These are phyloP conservation scores for Dactylellina haptotyla DNA, from an alignment of 2,329 filamentous ascomycete genomes.

Conservation along the genomic window DNA sequence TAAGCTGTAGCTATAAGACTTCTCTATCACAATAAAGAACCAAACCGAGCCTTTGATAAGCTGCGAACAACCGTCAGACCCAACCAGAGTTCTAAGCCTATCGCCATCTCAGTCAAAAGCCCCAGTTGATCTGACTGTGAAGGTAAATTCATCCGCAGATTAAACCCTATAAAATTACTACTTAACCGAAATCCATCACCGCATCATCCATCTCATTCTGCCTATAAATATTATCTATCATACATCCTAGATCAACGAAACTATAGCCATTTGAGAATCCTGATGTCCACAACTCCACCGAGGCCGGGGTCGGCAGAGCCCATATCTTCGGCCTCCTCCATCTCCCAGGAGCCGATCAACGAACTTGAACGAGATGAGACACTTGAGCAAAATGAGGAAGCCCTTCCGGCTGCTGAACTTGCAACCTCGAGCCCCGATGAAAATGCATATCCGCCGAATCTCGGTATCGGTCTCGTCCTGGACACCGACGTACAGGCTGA, in stretches of 20 bases:
- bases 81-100: slow-evolving; percentile 29
- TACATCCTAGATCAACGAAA: slow-evolving; percentile 7
- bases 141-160: slow-evolving; percentile 30
- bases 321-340: slow-evolving; percentile 42
- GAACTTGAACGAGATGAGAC: slow-evolving; percentile 30
- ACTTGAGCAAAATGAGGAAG: slow-evolving; percentile 18
- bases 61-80: slow-evolving; percentile 13
- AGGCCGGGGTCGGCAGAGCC: slow-evolving; percentile 48
- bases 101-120: neutral
- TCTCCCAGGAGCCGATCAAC: slow-evolving; percentile 17
- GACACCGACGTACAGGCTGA: slow-evolving; percentile 31
- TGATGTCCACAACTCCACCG: slow-evolving; percentile 49
- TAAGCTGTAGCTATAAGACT: slow-evolving; percentile 46
- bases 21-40: slow-evolving; percentile 39
- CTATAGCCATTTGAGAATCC: slow-evolving; percentile 34
- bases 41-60: slow-evolving; percentile 39
- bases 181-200: neutral
- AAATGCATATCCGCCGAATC: slow-evolving; percentile 30
- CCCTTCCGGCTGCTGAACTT: neutral
- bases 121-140: slow-evolving; percentile 35
- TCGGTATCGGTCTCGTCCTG: slow-evolving; percentile 31
- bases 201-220: slow-evolving; percentile 3
- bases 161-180: slow-evolving; percentile 15
- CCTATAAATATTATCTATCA: neutral
- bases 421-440: slow-evolving; percentile 15